Evolutionary conservation across 352 stramenopile genomes (phyloP).

Genomic region (Globisporangium acanthophoron): DNA sequence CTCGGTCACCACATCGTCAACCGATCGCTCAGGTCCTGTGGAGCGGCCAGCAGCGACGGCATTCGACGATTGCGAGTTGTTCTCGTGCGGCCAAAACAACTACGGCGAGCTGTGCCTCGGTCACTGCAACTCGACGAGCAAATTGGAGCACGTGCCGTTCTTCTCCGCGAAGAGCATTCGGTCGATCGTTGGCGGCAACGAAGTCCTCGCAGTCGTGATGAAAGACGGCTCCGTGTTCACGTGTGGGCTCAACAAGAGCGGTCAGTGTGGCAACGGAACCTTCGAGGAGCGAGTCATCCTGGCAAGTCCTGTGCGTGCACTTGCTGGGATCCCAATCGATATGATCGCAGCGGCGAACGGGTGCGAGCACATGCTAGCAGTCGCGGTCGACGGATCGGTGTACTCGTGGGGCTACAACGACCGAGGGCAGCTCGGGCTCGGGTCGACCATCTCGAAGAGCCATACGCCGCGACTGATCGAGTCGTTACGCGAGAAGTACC

Average conservation of each 20-base stretch:
- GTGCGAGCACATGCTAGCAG: conserved; percentile 85
- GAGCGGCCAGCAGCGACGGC: conserved; percentile 14
- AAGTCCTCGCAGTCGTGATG: conserved; percentile 82
- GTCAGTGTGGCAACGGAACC: conserved; percentile 82
- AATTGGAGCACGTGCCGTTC: conserved; percentile 79
- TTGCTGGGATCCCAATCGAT: conserved; percentile 57
- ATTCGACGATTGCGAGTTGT: conserved; percentile 84
- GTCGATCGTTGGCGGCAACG: conserved; percentile 73
- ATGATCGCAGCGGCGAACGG: conserved; percentile 79
- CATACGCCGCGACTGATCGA: conserved; percentile 82
- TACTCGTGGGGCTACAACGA: conserved; percentile 89
- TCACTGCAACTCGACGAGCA: conserved; percentile 84
- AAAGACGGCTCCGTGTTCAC: conserved; percentile 78
- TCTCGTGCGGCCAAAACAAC: conserved; percentile 88
- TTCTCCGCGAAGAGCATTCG: conserved; percentile 77
- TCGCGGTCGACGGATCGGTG: conserved; percentile 63
- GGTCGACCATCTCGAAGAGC: conserved; percentile 83
- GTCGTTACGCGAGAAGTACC: conserved; percentile 77
- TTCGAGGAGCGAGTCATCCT: conserved; percentile 84
- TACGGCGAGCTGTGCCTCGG: conserved; percentile 84
- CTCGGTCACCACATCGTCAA: neutral
- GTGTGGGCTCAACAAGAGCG: conserved; percentile 86
- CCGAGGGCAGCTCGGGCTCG: conserved; percentile 73
- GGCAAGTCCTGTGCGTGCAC: conserved; percentile 59
- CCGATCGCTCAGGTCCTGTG: conserved; percentile 4